Conservation (phyloP, 1,139 yeast species). For the Pichia cactophila region DNA sequence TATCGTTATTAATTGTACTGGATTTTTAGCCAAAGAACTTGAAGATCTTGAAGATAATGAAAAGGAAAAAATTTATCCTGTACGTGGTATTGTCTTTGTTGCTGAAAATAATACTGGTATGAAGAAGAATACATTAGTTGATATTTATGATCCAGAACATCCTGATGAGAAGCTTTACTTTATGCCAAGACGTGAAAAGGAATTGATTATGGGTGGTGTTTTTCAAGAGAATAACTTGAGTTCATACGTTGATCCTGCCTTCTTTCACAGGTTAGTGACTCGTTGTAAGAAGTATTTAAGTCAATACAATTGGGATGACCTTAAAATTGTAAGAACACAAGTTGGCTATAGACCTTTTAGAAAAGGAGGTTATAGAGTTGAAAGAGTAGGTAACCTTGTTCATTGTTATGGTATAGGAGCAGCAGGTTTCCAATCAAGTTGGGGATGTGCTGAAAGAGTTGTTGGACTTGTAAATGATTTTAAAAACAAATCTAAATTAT, state of each 20-base stretch:
- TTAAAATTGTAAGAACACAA: slow-evolving; percentile 36
- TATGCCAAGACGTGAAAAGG: slow-evolving; percentile 50
- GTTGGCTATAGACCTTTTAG: slow-evolving; percentile 46
- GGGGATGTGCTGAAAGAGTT: slow-evolving; percentile 19
- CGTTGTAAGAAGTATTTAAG: slow-evolving; percentile 39
- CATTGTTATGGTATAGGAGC: slow-evolving; percentile 50
- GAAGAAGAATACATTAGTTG: slow-evolving; percentile 21
- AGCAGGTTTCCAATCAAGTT: slow-evolving; percentile 40
- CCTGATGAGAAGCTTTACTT: slow-evolving; percentile 37
- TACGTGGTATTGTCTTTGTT: slow-evolving; percentile 39
- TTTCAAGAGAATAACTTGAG: slow-evolving; percentile 28
- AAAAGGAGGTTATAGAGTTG: slow-evolving; percentile 35
- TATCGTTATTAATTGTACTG: slow-evolving; percentile 41
- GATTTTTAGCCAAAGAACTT: slow-evolving; percentile 35
- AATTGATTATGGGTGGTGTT: slow-evolving; percentile 46
- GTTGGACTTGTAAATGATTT: background rate
- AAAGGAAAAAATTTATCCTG: slow-evolving; percentile 29
- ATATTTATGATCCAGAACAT: slow-evolving; percentile 21
- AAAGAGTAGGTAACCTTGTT: slow-evolving; percentile 23
- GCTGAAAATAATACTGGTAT: slow-evolving; percentile 32
- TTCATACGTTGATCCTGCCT: slow-evolving; percentile 30
- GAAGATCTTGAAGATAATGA: slow-evolving; percentile 29
- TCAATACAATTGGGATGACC: slow-evolving; percentile 31
- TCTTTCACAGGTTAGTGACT: slow-evolving; percentile 33
- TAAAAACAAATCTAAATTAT: slow-evolving; percentile 1